phyloP scores from a whole-genome alignment of 306 rosid species.

The Prunus armeniaca region DNA sequence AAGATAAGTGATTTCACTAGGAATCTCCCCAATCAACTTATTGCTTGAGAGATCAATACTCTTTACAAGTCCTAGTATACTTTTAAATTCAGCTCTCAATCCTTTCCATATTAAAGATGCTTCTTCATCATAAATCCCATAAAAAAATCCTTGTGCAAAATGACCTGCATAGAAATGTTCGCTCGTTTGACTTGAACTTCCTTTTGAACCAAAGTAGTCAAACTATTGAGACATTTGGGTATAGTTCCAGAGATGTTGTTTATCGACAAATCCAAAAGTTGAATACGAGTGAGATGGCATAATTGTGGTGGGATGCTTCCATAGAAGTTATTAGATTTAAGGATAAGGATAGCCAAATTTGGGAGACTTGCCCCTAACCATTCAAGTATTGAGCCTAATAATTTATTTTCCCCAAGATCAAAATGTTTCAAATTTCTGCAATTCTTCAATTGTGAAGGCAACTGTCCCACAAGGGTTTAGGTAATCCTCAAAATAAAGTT shows the following conservation, averaged over 20 bases:
- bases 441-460: not conserved
- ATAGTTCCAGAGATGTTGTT: slow-evolving; percentile 7
- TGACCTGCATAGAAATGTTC: too few relatives aligned
- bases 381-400: not conserved
- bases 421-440: not conserved
- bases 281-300: not conserved
- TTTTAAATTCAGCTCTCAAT: too few relatives aligned
- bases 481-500: too few relatives aligned
- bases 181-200: too few relatives aligned
- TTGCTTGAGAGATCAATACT: too few relatives aligned
- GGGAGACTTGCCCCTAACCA: slow-evolving; percentile 2
- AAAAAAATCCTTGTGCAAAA: too few relatives aligned
- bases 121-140: too few relatives aligned
- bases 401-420: not conserved
- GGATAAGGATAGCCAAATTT: not conserved
- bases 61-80: too few relatives aligned
- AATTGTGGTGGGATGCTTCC: slow-evolving; percentile 1
- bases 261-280: not conserved
- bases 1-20: too few relatives aligned
- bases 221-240: slow-evolving; percentile 11
- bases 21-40: too few relatives aligned
- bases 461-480: not conserved
- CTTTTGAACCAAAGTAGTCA: too few relatives aligned
- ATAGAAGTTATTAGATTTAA: slow-evolving; percentile 3
- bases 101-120: too few relatives aligned